Percentiles rank a stretch among this genome's conserved stretches.
Conservation (phyloP, 768 basidiomycete species). For the Naganishia onofrii region DNA sequence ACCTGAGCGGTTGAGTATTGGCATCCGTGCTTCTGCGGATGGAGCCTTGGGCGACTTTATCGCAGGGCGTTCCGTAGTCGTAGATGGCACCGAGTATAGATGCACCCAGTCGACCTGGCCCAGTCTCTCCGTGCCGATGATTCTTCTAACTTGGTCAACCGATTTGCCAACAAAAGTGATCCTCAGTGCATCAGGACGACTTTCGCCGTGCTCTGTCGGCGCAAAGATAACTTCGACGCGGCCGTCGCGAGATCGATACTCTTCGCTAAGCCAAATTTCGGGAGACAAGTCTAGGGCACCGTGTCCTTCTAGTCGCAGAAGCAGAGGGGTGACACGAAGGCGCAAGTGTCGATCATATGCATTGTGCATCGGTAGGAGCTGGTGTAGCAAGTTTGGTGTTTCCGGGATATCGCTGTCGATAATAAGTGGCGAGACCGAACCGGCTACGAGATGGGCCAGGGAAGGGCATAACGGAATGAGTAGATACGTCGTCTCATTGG, state of each 20-base stretch:
- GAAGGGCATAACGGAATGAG: constrained; percentile 24
- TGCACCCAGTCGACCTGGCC: constrained; percentile 8
- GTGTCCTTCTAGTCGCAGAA: constrained; percentile 13
- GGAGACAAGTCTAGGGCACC: constrained; percentile 18
- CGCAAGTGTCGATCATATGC: constrained; percentile 17
- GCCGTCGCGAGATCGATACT: constrained; percentile 5
- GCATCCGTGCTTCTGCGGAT: not conserved
- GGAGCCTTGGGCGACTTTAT: too few relatives aligned
- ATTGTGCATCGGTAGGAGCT: constrained; percentile 12
- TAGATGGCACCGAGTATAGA: constrained; percentile 1
- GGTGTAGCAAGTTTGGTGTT: constrained; percentile 7
- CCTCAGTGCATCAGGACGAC: constrained; percentile 9
- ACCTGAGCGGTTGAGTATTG: constrained; percentile 2
- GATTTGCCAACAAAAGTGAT: not conserved
- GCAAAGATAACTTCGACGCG: constrained; percentile 19
- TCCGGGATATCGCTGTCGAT: constrained; percentile 1
- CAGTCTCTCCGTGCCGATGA: not conserved
- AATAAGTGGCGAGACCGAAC: not conserved
- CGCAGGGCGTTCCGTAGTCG: not conserved
- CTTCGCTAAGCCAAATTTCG: constrained; percentile 11
- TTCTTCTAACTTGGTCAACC: constrained; percentile 3
- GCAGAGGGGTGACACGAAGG: constrained; percentile 16
- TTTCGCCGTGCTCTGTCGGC: constrained; percentile 2
- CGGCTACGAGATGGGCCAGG: constrained; percentile 22
- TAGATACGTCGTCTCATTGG: constrained; percentile 25